These are phyloP conservation scores for Cladosporium sp. DNA, from an alignment of 2,329 filamentous ascomycete species.

Conservation along the genomic window DNA sequence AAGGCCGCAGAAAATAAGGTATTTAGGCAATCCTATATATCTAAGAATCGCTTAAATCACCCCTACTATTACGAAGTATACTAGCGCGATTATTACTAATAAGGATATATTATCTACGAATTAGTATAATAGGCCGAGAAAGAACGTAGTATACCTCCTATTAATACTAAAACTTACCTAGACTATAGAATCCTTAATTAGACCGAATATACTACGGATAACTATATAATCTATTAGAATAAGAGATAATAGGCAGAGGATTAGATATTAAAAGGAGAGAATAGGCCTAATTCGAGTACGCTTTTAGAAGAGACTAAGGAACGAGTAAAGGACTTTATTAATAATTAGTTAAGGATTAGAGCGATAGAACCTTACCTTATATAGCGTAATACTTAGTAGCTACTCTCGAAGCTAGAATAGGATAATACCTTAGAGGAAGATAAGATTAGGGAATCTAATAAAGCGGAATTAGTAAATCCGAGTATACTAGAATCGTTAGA, in stretches of 20 bases:
- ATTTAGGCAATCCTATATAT: background rate
- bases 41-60: background rate
- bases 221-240: slow-evolving; percentile 1
- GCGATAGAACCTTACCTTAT: background rate
- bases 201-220: background rate
- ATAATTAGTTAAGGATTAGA: background rate
- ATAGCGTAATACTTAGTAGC: background rate
- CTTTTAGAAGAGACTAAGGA: background rate
- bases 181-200: background rate
- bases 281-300: background rate
- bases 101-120: background rate
- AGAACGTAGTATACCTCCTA: background rate
- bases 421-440: slow-evolving; percentile 5
- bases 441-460: slow-evolving; percentile 6
- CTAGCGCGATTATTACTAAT: background rate
- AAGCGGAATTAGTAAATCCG: background rate
- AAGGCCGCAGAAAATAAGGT: background rate
- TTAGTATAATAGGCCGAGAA: background rate
- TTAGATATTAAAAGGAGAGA: background rate
- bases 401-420: background rate
- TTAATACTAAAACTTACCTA: background rate
- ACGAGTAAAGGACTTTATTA: background rate
- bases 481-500: background rate
- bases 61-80: background rate
- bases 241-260: background rate